These are phyloP conservation scores for Cadophora luteo-olivacea DNA, from an alignment of 2,329 filamentous ascomycete species.

Conservation along the genomic window DNA sequence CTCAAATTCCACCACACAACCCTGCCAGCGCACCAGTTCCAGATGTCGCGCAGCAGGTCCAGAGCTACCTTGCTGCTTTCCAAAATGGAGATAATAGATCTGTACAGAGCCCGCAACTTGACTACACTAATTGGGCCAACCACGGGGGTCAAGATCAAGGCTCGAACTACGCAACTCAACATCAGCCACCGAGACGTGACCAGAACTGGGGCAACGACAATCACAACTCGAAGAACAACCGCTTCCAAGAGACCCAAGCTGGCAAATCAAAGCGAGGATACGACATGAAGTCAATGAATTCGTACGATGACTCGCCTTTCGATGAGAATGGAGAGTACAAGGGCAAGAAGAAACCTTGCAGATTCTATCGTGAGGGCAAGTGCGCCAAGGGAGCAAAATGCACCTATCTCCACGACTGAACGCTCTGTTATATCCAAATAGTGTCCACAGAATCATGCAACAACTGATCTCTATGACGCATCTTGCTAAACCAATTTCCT, in stretches of 20 bases:
- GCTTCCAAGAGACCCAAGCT: constrained; percentile 7
- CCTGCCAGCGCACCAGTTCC: constrained; percentile 18
- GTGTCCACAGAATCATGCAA: constrained; percentile 1
- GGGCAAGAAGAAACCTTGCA: constrained; percentile 71
- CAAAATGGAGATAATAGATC: constrained; percentile 32
- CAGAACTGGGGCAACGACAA: constrained; percentile 31
- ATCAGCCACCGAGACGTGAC: constrained; percentile 35
- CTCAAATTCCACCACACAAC: constrained; percentile 25
- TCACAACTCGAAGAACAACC: constrained; percentile 21
- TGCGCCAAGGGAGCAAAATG: constrained; percentile 77
- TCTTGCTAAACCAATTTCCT: constrained; percentile 15
- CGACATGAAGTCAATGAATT: constrained; percentile 25
- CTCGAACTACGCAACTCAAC: constrained; percentile 28
- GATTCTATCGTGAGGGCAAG: constrained; percentile 73
- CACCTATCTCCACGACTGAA: constrained; percentile 71
- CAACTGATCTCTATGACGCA: not conserved
- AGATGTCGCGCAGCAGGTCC: constrained; percentile 40
- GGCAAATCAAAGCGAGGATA: constrained; percentile 29
- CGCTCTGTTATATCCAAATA: not conserved
- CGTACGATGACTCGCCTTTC: constrained; percentile 33
- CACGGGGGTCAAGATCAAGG: constrained; percentile 27
- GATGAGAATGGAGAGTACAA: constrained; percentile 49
- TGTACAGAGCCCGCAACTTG: constrained; percentile 28
- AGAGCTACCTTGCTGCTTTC: constrained; percentile 37
- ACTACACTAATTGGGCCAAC: constrained; percentile 36